These are phyloP conservation scores for Aspergillus oerlinghausenensis DNA, from an alignment of 2,329 filamentous ascomycete genomes.

Conservation along the genomic window DNA sequence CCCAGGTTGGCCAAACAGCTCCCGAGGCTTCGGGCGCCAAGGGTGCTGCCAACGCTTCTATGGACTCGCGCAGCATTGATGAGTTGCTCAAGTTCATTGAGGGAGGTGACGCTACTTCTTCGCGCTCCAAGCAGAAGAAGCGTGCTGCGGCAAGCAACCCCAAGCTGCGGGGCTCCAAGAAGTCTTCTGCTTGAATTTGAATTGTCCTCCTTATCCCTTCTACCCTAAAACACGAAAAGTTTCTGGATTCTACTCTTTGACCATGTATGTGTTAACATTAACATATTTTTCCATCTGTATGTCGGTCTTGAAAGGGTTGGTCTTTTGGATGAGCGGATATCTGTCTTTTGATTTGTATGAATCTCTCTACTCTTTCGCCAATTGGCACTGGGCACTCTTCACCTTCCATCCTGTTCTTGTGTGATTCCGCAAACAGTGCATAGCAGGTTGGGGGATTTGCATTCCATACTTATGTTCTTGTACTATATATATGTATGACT, in stretches of 20 bases:
- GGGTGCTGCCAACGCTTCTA: slow-evolving; percentile 34
- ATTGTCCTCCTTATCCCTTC: slow-evolving; percentile 2
- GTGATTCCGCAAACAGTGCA: slow-evolving; percentile 24
- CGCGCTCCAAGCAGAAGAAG: slow-evolving; percentile 43
- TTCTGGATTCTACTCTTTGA: slow-evolving; percentile 14
- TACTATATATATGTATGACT: slow-evolving; percentile 30
- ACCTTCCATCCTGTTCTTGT: slow-evolving; percentile 16
- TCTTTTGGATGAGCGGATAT: slow-evolving; percentile 28
- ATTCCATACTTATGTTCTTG: slow-evolving; percentile 21
- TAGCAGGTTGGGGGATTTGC: slow-evolving; percentile 27
- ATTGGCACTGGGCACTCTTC: slow-evolving; percentile 7
- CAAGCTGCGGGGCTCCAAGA: slow-evolving; percentile 41
- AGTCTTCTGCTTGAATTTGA: slow-evolving; percentile 28
- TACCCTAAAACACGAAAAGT: slow-evolving; percentile 8
- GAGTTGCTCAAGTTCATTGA: slow-evolving; percentile 94
- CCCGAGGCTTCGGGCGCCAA: slow-evolving; percentile 44
- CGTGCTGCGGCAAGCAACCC: slow-evolving; percentile 39
- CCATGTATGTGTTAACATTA: slow-evolving; percentile 26
- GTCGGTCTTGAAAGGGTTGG: slow-evolving; percentile 19
- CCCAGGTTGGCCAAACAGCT: slow-evolving; percentile 57
- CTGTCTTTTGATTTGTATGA: slow-evolving; percentile 25
- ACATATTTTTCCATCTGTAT: slow-evolving; percentile 20
- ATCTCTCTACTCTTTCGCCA: slow-evolving; percentile 33
- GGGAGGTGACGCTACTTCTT: slow-evolving; percentile 50
- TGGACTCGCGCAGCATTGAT: slow-evolving; percentile 82